Evolutionary conservation across 2,329 filamentous ascomycete genomes (phyloP).

Genomic region (Calonectria montana): DNA sequence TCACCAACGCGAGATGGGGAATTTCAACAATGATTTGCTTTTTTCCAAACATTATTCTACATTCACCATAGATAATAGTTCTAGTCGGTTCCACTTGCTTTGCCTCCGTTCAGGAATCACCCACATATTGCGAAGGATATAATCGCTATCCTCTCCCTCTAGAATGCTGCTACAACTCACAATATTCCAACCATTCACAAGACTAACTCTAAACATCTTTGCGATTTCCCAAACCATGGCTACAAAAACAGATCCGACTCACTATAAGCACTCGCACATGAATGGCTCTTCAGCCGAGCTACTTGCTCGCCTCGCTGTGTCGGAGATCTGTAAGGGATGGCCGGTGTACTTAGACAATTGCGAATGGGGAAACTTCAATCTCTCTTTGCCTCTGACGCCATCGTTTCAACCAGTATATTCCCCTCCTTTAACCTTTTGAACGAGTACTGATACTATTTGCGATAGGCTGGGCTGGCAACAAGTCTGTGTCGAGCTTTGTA

Average conservation of each 20-base stretch:
- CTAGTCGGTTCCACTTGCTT: background rate
- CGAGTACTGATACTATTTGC: background rate
- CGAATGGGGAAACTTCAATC: conserved; percentile 64
- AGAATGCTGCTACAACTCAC: background rate
- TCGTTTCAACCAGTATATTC: conserved; percentile 59
- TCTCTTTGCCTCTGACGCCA: conserved; percentile 59
- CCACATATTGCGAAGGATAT: background rate
- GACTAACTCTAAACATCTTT: background rate
- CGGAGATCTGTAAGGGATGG: conserved; percentile 66
- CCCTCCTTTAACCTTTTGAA: background rate
- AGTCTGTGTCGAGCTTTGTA: background rate
- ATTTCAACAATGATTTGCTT: background rate
- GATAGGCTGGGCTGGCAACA: background rate
- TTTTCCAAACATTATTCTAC: background rate
- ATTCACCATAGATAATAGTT: background rate
- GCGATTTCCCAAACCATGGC: background rate
- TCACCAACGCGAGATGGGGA: background rate
- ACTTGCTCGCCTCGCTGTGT: conserved; percentile 57
- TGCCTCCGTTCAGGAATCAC: background rate
- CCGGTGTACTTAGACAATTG: conserved; percentile 64
- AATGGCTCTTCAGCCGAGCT: conserved; percentile 56
- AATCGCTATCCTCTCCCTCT: background rate
- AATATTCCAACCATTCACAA: background rate
- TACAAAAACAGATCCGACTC: background rate
- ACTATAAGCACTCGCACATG: conserved; percentile 30